phyloP scores from a whole-genome alignment of 192 early-diverging fungal species.

The Coemansia sp. region DNA sequence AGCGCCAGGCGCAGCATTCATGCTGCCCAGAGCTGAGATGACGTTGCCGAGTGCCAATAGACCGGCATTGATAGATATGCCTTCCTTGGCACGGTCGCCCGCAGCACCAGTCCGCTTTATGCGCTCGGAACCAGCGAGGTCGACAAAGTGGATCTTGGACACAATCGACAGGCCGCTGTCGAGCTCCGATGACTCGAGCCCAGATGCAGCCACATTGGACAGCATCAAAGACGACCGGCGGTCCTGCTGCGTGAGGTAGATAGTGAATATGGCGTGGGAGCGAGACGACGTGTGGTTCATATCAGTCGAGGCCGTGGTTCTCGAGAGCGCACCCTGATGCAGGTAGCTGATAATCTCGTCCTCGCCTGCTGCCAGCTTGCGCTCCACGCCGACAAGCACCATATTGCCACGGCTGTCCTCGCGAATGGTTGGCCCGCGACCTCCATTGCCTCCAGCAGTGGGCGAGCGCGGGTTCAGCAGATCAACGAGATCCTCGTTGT shows the following conservation, averaged over 20 bases:
- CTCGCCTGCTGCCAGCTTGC: constrained; percentile 59
- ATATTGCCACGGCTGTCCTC: constrained; percentile 89
- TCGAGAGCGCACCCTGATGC: constrained; percentile 68
- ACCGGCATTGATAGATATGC: constrained; percentile 97
- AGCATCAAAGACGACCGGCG: constrained; percentile 35
- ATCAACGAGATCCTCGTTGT: constrained; percentile 96
- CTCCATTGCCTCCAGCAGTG: constrained; percentile 27
- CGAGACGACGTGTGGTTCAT: constrained; percentile 95
- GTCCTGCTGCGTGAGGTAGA: constrained; percentile 80
- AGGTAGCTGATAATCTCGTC: constrained; percentile 70
- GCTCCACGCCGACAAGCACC: constrained; percentile 82
- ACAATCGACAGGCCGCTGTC: constrained; percentile 39
- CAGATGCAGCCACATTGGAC: not conserved
- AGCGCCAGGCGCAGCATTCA: not conserved
- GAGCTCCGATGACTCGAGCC: constrained; percentile 4
- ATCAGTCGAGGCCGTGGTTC: constrained; percentile 91
- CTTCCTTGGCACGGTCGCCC: constrained; percentile 93
- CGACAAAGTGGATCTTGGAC: constrained; percentile 98
- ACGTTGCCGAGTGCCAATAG: constrained; percentile 96
- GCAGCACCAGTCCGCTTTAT: constrained; percentile 92
- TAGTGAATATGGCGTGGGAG: constrained; percentile 96
- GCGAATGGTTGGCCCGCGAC: constrained; percentile 65
- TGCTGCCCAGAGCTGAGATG: constrained; percentile 90
- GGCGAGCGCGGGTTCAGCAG: constrained; percentile 57
- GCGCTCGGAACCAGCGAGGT: constrained; percentile 95